Conservation (phyloP, 495 filamentous ascomycete genomes). For the Astrothelium subdiscretum region DNA sequence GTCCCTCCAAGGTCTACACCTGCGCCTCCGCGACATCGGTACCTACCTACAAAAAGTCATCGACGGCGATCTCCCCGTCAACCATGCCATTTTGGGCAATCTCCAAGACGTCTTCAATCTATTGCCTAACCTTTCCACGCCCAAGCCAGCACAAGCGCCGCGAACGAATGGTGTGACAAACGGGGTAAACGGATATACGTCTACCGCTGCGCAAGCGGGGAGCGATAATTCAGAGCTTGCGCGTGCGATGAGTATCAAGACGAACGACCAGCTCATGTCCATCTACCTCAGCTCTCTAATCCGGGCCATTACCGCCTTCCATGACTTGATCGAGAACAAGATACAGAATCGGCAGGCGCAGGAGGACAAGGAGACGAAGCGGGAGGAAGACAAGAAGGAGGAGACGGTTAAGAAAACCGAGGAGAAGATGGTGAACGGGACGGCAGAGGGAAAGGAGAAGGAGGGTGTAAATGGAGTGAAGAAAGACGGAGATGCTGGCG, state of each 20-base stretch:
- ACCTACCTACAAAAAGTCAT: slow-evolving; percentile 93
- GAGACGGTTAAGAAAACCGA: slow-evolving; percentile 48
- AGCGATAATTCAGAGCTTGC: slow-evolving; percentile 71
- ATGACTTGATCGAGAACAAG: slow-evolving; percentile 99
- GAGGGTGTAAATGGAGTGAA: slow-evolving; percentile 46
- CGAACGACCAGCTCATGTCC: slow-evolving; percentile 95
- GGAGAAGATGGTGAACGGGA: slow-evolving; percentile 36
- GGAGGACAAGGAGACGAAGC: slow-evolving; percentile 83
- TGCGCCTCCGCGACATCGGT: slow-evolving; percentile 90
- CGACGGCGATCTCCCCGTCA: slow-evolving; percentile 81
- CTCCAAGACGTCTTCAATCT: slow-evolving; percentile 99
- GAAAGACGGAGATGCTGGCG: slow-evolving; percentile 39
- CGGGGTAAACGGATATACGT: slow-evolving; percentile 25
- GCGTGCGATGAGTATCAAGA: slow-evolving; percentile 95
- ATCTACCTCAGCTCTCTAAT: slow-evolving; percentile 96
- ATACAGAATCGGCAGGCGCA: slow-evolving; percentile 96
- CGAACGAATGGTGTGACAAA: slow-evolving; percentile 22
- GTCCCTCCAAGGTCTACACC: slow-evolving; percentile 90
- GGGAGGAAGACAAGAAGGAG: slow-evolving; percentile 41
- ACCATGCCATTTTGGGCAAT: slow-evolving; percentile 94
- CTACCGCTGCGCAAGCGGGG: slow-evolving; percentile 33
- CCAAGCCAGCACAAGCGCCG: slow-evolving; percentile 41
- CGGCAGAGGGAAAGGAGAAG: slow-evolving; percentile 47
- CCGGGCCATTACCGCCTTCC: slow-evolving; percentile 95
- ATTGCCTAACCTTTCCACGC: slow-evolving; percentile 88